phyloP scores from a whole-genome alignment of 2,329 filamentous ascomycete species.

The Leptodontidium sp. region DNA sequence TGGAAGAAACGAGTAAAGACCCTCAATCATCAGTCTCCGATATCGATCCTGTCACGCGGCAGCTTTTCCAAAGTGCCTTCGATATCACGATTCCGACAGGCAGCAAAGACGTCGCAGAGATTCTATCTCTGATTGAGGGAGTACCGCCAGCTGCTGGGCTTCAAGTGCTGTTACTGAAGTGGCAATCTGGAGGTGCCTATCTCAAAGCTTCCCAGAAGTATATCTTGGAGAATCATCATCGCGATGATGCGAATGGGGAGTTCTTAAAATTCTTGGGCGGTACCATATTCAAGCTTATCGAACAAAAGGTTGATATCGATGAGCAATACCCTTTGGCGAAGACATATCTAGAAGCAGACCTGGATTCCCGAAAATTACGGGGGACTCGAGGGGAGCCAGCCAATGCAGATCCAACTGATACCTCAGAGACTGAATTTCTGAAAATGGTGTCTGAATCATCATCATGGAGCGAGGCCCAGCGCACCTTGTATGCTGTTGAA shows the following conservation, averaged over 20 bases:
- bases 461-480: too few relatives aligned
- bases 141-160: background rate
- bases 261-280: background rate
- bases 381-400: too few relatives aligned
- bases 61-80: background rate
- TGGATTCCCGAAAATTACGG: background rate
- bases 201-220: background rate
- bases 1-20: background rate
- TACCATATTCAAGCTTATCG: background rate
- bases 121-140: background rate
- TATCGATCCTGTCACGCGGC: background rate
- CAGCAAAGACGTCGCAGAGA: background rate
- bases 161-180: background rate
- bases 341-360: background rate
- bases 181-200: background rate
- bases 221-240: background rate
- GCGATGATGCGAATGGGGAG: background rate
- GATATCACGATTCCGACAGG: background rate
- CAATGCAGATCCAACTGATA: too few relatives aligned
- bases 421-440: too few relatives aligned
- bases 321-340: background rate
- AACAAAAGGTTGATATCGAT: background rate
- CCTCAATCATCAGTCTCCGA: background rate
- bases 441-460: too few relatives aligned
- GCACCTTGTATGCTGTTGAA: too few relatives aligned